Evolutionary conservation across 2,329 filamentous ascomycete species (phyloP).

Genomic region (Cladosporium sp.): DNA sequence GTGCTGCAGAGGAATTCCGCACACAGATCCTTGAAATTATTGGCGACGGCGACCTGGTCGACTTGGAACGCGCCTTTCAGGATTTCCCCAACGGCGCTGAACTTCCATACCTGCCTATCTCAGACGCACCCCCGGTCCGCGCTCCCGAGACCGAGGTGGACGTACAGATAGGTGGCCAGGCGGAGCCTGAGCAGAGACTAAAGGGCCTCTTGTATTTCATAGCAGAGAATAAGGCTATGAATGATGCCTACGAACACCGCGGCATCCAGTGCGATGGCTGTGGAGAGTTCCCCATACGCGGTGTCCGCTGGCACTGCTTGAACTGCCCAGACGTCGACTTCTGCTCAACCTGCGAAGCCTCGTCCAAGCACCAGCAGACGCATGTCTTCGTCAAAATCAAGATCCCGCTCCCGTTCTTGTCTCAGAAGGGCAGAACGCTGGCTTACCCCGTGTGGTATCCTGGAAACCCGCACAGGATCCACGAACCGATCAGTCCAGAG

Average conservation of each 20-base stretch:
- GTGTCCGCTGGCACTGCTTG: conserved; percentile 86
- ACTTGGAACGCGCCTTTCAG: conserved; percentile 8
- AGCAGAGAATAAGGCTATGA: conserved; percentile 82
- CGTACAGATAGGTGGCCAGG: neutral
- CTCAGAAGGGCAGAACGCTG: conserved; percentile 50
- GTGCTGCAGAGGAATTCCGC: neutral
- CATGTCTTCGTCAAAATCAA: conserved; percentile 96
- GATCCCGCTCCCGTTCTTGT: conserved; percentile 79
- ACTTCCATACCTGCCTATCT: conserved; percentile 11
- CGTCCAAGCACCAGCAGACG: conserved; percentile 65
- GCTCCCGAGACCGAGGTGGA: neutral
- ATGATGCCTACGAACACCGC: conserved; percentile 84
- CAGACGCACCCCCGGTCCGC: neutral
- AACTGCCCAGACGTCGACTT: conserved; percentile 96
- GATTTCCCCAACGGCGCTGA: conserved; percentile 8
- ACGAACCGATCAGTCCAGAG: conserved; percentile 58
- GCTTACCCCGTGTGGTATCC: conserved; percentile 82
- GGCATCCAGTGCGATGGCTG: conserved; percentile 91
- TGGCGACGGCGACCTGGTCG: neutral
- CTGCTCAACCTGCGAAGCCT: conserved; percentile 80
- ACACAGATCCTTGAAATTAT: neutral
- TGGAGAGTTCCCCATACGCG: conserved; percentile 79
- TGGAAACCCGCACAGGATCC: conserved; percentile 69
- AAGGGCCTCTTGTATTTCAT: conserved; percentile 72
- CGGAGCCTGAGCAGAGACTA: conserved; percentile 26